These are phyloP conservation scores for Microcyclospora tardicrescens DNA, from an alignment of 2,329 filamentous ascomycete species.

Conservation along the genomic window DNA sequence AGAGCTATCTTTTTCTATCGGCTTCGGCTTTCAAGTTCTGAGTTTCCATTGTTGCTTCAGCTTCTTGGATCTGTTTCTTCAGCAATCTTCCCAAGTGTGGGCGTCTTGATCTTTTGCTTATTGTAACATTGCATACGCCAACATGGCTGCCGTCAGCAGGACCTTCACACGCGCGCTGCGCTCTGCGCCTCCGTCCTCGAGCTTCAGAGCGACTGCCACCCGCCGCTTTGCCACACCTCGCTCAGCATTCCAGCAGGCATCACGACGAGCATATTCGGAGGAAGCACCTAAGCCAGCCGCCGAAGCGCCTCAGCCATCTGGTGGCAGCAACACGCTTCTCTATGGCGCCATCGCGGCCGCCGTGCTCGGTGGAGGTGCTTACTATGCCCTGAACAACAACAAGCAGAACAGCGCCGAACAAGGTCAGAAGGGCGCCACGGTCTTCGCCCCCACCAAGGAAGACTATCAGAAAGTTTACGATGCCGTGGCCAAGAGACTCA, in stretches of 20 bases:
- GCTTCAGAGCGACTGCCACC: conserved; percentile 47
- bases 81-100: background rate
- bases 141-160: conserved; percentile 27
- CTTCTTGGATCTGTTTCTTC: no score
- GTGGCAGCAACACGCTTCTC: conserved; percentile 34
- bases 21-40: no score
- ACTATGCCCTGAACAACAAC: conserved; percentile 48
- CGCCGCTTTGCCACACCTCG: conserved; percentile 45
- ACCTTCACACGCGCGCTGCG: conserved; percentile 27
- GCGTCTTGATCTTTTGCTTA: background rate
- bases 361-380: conserved; percentile 52
- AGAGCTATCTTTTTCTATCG: no score
- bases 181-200: conserved; percentile 31
- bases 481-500: conserved; percentile 62
- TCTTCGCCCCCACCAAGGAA: conserved; percentile 62
- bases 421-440: conserved; percentile 21
- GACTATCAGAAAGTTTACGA: conserved; percentile 97
- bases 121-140: background rate
- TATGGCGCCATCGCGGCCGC: conserved; percentile 46
- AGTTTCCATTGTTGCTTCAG: no score
- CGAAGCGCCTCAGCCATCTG: conserved; percentile 11
- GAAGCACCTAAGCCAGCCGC: conserved; percentile 13
- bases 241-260: conserved; percentile 59
- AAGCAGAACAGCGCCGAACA: conserved; percentile 32
- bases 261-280: conserved; percentile 62